phyloP scores from a whole-genome alignment of 1,284 basidiomycete genomes.

The Trichosporon sp. region DNA sequence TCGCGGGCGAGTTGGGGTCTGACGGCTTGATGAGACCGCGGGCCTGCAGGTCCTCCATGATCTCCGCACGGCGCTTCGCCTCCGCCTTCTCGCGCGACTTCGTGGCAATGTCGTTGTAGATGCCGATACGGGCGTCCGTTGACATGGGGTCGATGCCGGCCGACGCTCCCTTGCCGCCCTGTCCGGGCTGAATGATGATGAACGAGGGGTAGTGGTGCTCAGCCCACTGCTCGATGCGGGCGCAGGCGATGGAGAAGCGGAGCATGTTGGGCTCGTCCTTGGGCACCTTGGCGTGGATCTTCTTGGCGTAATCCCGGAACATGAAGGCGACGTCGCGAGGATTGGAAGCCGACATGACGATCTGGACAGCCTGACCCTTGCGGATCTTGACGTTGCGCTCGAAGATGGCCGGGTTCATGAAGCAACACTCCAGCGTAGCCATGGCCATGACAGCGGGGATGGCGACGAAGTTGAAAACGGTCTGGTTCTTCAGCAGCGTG shows the following conservation, averaged over 20 bases:
- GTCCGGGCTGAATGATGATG: conserved; percentile 52
- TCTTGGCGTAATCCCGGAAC: conserved; percentile 74
- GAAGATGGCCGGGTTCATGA: conserved; percentile 89
- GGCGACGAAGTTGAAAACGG: conserved; percentile 92
- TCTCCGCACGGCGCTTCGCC: conserved; percentile 26
- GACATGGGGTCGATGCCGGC: conserved; percentile 49
- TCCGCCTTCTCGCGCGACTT: conserved; percentile 25
- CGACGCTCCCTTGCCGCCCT: conserved; percentile 38
- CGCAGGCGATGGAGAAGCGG: conserved; percentile 69
- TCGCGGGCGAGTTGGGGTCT: conserved; percentile 1
- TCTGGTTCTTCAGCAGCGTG: conserved; percentile 78
- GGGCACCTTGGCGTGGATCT: conserved; percentile 73
- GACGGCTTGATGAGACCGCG: conserved; percentile 24
- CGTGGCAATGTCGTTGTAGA: conserved; percentile 35
- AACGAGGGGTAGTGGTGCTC: conserved; percentile 86
- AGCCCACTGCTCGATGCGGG: conserved; percentile 85
- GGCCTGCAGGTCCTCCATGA: conserved; percentile 25
- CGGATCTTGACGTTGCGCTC: conserved; percentile 91
- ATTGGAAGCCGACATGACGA: conserved; percentile 87
- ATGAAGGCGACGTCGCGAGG: conserved; percentile 85
- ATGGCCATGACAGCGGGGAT: conserved; percentile 94
- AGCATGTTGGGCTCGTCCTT: conserved; percentile 84
- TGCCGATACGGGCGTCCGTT: conserved; percentile 54
- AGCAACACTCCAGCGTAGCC: conserved; percentile 84
- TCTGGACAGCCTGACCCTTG: conserved; percentile 76